phyloP scores from a whole-genome alignment of 345 rosid genomes.

The Barbarea vulgaris region DNA sequence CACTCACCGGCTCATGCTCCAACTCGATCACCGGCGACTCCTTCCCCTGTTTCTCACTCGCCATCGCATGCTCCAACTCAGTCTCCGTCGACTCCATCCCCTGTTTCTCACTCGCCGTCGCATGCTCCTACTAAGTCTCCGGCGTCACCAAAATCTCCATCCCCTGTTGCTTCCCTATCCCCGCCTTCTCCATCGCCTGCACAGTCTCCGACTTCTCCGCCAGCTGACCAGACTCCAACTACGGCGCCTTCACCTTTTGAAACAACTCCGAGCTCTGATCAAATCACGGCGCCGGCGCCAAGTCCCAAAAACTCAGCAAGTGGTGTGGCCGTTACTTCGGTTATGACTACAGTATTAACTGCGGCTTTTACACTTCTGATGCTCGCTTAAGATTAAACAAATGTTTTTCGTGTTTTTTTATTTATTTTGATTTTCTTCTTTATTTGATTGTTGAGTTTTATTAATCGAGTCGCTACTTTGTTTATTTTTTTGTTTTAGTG shows the following conservation, averaged over 20 bases:
- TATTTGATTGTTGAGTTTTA: neutral
- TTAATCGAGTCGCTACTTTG: neutral
- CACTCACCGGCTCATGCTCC: neutral
- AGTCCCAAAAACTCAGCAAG: constrained; percentile 19
- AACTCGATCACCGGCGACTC: neutral
- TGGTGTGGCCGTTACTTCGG: constrained; percentile 7
- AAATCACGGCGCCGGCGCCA: constrained; percentile 30
- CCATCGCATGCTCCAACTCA: neutral
- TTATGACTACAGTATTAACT: constrained; percentile 19
- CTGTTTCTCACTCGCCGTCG: neutral
- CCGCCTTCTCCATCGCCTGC: constrained; percentile 17
- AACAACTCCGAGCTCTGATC: neutral
- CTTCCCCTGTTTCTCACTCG: constrained; percentile 16
- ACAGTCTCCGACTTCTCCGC: neutral
- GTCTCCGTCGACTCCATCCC: neutral
- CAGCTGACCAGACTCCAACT: neutral
- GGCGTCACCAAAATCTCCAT: constrained; percentile 19
- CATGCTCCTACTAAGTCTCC: neutral
- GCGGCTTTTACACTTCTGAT: constrained; percentile 6
- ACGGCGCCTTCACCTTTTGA: constrained; percentile 23
- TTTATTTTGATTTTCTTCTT: neutral
- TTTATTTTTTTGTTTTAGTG: neutral
- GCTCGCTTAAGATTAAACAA: constrained; percentile 11
- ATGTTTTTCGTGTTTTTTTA: neutral
- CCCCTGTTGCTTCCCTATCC: neutral